These are phyloP conservation scores for Yamadazyma blattariae DNA, from an alignment of 1,139 yeast species.

Conservation along the genomic window DNA sequence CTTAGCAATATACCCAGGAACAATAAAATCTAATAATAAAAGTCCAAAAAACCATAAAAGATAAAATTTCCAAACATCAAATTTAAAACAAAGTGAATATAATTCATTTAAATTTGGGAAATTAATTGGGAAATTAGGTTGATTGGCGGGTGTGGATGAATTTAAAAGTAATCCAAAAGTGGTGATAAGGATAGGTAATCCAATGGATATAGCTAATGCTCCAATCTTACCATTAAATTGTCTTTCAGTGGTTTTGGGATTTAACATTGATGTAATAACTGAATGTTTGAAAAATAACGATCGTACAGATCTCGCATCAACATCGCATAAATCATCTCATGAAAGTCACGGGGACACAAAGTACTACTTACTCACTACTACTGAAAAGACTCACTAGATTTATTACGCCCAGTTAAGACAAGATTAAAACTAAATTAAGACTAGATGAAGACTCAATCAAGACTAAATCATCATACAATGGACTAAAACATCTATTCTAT, in stretches of 20 bases:
- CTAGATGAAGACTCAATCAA: no score
- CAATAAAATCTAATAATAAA: constrained; percentile 56
- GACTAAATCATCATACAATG: no score
- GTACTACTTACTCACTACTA: no score
- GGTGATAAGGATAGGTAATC: constrained; percentile 63
- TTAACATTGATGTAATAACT: constrained; percentile 28
- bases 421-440: no score
- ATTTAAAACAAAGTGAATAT: constrained; percentile 29
- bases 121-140: constrained; percentile 53
- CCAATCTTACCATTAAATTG: constrained; percentile 85
- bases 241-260: constrained; percentile 65
- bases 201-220: constrained; percentile 60
- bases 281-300: background rate
- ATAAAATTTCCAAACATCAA: constrained; percentile 61
- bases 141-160: constrained; percentile 64
- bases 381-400: background rate
- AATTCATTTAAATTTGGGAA: constrained; percentile 31
- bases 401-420: no score
- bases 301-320: no score
- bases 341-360: background rate
- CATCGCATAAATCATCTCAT: no score
- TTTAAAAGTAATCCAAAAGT: constrained; percentile 58
- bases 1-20: constrained; percentile 68
- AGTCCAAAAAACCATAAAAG: constrained; percentile 71
- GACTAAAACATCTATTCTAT: no score